These are phyloP conservation scores for Chlamydomonas reinhardtii DNA, from an alignment of 163 green algal genomes.

Conservation along the genomic window DNA sequence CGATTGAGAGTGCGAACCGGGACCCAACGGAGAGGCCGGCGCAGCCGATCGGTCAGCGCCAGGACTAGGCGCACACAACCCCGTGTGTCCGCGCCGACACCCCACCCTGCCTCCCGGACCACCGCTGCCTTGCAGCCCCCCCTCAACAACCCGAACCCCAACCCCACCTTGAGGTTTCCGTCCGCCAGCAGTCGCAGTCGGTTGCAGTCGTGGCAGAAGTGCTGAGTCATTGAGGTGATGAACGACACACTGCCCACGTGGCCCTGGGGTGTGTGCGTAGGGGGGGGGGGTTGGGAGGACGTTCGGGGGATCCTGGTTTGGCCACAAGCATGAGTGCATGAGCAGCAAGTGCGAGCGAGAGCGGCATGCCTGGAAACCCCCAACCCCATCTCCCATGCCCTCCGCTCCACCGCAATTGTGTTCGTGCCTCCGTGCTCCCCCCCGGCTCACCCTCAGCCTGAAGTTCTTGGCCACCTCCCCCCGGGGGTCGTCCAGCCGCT, in stretches of 20 bases:
- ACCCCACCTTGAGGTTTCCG: constrained; percentile 96
- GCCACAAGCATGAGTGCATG: background rate
- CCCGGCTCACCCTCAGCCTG: background rate
- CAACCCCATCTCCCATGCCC: background rate
- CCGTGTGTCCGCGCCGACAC: too few species aligned
- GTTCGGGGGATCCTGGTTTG: background rate
- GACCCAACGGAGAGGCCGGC: too few species aligned
- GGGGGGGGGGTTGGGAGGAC: background rate
- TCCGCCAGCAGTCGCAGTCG: constrained; percentile 96
- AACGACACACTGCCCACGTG: constrained; percentile 94
- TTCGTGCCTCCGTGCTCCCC: too few species aligned
- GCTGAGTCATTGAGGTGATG: constrained; percentile 97
- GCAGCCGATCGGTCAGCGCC: too few species aligned
- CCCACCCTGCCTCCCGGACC: too few species aligned
- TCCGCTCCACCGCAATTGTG: too few species aligned
- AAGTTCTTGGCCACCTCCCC: constrained; percentile 96
- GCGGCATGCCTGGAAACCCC: too few species aligned
- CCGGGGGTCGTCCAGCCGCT: constrained; percentile 68
- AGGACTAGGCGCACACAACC: too few species aligned
- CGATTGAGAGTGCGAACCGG: too few species aligned
- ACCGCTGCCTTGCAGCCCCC: too few species aligned
- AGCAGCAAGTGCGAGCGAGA: too few species aligned
- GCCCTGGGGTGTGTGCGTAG: constrained; percentile 53
- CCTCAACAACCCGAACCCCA: too few species aligned
- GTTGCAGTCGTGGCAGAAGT: constrained; percentile 97